Evolutionary conservation across 2,329 filamentous ascomycete species (phyloP).

Genomic region (Alternaria atra): DNA sequence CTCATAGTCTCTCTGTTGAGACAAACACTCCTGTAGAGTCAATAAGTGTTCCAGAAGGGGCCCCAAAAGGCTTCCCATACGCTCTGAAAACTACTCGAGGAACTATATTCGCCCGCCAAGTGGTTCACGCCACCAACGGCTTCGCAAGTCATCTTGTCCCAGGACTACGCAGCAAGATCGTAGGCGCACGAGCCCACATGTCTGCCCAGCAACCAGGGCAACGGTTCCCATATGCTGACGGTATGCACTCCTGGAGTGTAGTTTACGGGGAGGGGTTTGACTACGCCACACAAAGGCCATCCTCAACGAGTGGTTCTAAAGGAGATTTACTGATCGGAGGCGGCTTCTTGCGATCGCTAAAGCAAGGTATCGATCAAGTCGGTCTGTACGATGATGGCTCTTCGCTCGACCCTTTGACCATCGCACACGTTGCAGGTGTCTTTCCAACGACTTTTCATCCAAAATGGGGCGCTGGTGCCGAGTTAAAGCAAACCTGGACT

Average conservation of each 20-base stretch:
- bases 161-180: slow-evolving; percentile 48
- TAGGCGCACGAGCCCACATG: slow-evolving; percentile 53
- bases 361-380: slow-evolving; percentile 21
- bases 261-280: slow-evolving; percentile 16
- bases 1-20: neutral
- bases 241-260: slow-evolving; percentile 61
- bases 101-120: slow-evolving; percentile 56
- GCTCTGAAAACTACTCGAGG: slow-evolving; percentile 59
- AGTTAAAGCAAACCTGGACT: slow-evolving; percentile 58
- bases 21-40: slow-evolving; percentile 21
- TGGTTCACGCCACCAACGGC: slow-evolving; percentile 68
- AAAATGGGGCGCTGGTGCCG: slow-evolving; percentile 19
- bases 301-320: slow-evolving; percentile 2
- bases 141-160: slow-evolving; percentile 63
- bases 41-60: slow-evolving; percentile 30
- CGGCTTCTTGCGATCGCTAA: slow-evolving; percentile 25
- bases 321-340: slow-evolving; percentile 24
- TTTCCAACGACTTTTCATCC: slow-evolving; percentile 18
- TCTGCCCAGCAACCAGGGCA: slow-evolving; percentile 58
- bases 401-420: slow-evolving; percentile 8
- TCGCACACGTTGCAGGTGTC: slow-evolving; percentile 17
- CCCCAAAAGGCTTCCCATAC: slow-evolving; percentile 47
- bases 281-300: slow-evolving; percentile 16
- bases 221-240: slow-evolving; percentile 41
- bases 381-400: slow-evolving; percentile 21